A percentile compares a stretch with the other conserved stretches of the same genome.
Conservation (phyloP, 352 stramenopile genomes). For the Phytophthora uliginosa region DNA sequence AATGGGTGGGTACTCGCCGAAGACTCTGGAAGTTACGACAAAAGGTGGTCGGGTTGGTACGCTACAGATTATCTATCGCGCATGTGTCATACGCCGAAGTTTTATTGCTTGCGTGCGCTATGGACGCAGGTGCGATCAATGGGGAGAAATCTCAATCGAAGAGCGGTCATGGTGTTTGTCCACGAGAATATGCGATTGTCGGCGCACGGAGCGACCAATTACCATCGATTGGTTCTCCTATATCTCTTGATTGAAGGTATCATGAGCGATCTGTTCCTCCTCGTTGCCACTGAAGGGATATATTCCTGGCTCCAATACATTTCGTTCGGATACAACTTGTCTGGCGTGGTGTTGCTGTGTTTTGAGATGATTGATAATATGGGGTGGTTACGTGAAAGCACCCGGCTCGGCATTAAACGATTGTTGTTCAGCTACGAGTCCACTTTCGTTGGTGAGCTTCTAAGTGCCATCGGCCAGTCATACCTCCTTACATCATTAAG, state of each 20-base stretch:
- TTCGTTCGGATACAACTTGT: constrained; percentile 40
- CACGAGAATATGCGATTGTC: constrained; percentile 33
- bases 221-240: constrained; percentile 22
- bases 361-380: constrained; percentile 38
- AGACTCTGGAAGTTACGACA: not conserved
- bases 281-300: constrained; percentile 29
- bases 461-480: constrained; percentile 11
- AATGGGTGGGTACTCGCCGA: not conserved
- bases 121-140: constrained; percentile 2
- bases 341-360: constrained; percentile 25
- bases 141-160: constrained; percentile 10
- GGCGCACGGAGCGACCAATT: constrained; percentile 34
- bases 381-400: constrained; percentile 12
- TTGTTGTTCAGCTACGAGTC: constrained; percentile 38
- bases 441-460: constrained; percentile 23
- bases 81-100: constrained; percentile 18
- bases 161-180: constrained; percentile 29
- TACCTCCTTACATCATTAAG: constrained; percentile 25
- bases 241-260: constrained; percentile 36
- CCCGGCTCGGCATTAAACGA: constrained; percentile 13
- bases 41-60: constrained; percentile 13
- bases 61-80: constrained; percentile 11
- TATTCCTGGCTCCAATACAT: constrained; percentile 26
- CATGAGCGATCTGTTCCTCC: constrained; percentile 41
- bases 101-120: constrained; percentile 23